These are phyloP conservation scores for Penicillium daleae DNA, from an alignment of 495 filamentous ascomycete species.

Conservation along the genomic window DNA sequence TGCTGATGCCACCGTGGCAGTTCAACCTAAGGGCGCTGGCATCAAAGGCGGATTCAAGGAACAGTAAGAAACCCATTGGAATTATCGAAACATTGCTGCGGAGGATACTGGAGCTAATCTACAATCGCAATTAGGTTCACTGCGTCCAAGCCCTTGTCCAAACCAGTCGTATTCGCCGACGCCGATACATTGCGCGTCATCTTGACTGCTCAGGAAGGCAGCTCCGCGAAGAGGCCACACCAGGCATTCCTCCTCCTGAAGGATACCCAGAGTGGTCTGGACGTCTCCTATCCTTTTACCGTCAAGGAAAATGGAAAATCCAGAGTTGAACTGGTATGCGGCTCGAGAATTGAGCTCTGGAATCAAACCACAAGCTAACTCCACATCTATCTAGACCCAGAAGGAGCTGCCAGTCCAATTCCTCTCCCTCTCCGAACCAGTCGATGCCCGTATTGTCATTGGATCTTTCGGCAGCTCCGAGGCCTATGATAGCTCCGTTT, in stretches of 20 bases:
- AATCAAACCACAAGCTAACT: slow-evolving; percentile 11
- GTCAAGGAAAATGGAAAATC: slow-evolving; percentile 89
- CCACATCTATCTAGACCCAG: slow-evolving; percentile 63
- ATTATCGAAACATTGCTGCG: neutral
- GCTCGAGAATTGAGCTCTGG: neutral
- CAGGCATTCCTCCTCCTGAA: slow-evolving; percentile 88
- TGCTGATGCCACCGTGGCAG: slow-evolving; percentile 78
- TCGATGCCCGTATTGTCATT: slow-evolving; percentile 78
- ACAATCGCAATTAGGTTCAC: slow-evolving; percentile 56
- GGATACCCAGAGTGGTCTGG: slow-evolving; percentile 73
- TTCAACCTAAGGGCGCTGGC: slow-evolving; percentile 71
- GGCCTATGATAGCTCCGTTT: slow-evolving; percentile 65
- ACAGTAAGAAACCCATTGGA: slow-evolving; percentile 54
- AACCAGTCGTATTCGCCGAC: slow-evolving; percentile 64
- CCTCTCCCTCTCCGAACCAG: slow-evolving; percentile 63
- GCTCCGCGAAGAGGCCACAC: slow-evolving; percentile 80
- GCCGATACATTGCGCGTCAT: slow-evolving; percentile 80
- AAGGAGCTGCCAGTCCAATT: slow-evolving; percentile 90
- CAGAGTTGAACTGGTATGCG: slow-evolving; percentile 74
- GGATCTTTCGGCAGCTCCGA: slow-evolving; percentile 81
- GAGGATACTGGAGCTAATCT: slow-evolving; percentile 16
- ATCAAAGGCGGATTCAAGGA: slow-evolving; percentile 68
- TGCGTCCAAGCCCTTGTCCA: slow-evolving; percentile 63
- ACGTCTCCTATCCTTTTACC: slow-evolving; percentile 84
- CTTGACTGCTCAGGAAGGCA: slow-evolving; percentile 78